These are phyloP conservation scores for Chalaropsis thielavioides DNA, from an alignment of 2,329 filamentous ascomycete species.

Conservation along the genomic window DNA sequence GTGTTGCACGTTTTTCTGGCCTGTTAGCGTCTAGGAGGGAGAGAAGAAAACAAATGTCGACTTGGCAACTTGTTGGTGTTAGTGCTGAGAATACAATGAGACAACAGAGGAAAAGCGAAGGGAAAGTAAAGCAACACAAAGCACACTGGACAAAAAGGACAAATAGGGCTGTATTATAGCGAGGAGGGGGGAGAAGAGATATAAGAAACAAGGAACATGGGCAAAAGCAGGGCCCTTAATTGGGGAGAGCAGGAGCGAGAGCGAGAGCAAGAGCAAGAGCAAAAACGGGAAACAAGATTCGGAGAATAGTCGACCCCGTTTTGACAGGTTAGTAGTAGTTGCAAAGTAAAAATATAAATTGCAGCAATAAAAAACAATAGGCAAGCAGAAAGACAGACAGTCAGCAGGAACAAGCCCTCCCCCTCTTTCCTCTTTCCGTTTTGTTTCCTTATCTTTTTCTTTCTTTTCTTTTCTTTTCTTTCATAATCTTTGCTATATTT, in stretches of 20 bases:
- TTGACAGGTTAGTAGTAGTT: too few relatives aligned
- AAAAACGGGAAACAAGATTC: background rate
- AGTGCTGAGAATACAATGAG: background rate
- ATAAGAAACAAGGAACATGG: too few relatives aligned
- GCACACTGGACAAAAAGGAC: background rate
- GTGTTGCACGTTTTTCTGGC: constrained; percentile 12
- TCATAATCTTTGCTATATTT: background rate
- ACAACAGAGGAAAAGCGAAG: background rate
- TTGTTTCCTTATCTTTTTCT: background rate
- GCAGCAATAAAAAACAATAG: background rate
- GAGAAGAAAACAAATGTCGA: background rate
- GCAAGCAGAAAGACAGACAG: background rate
- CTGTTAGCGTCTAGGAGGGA: background rate
- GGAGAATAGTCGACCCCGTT: background rate
- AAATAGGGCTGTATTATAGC: too few relatives aligned
- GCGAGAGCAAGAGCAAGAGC: background rate
- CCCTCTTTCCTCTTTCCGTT: background rate
- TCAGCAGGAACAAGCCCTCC: background rate
- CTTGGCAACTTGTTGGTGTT: background rate
- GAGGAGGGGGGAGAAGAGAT: too few relatives aligned
- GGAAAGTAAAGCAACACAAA: background rate
- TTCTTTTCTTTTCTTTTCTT: background rate
- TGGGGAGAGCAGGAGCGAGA: background rate
- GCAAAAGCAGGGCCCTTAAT: too few relatives aligned
- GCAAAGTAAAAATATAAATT: too few relatives aligned